A percentile compares a stretch with the other conserved stretches of the same genome.
phyloP scores from a whole-genome alignment of 441 rosid genomes.

The Geranium incanum region DNA sequence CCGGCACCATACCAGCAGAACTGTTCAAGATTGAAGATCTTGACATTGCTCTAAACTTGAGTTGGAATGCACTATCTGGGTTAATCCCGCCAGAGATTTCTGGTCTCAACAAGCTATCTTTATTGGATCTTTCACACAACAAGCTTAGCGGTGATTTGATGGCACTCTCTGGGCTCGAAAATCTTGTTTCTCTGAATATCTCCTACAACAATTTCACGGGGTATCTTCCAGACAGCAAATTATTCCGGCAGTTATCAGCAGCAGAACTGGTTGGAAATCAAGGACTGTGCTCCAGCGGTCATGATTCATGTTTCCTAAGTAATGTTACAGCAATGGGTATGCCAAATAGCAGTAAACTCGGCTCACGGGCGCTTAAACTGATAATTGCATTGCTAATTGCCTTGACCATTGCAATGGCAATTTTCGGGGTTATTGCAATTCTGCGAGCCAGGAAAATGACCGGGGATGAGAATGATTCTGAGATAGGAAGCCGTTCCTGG shows the following conservation, averaged over 20 bases:
- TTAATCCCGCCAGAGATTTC: slow-evolving; percentile 62
- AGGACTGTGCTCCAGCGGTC: slow-evolving; percentile 60
- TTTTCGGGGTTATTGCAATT: slow-evolving; percentile 68
- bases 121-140: slow-evolving; percentile 77
- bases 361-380: slow-evolving; percentile 52
- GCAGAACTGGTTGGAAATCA: slow-evolving; percentile 55
- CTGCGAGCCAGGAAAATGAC: slow-evolving; percentile 42
- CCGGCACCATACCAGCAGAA: slow-evolving; percentile 62
- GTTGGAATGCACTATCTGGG: slow-evolving; percentile 71
- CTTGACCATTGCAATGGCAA: slow-evolving; percentile 54
- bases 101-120: slow-evolving; percentile 74
- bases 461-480: slow-evolving; percentile 57
- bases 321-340: slow-evolving; percentile 23
- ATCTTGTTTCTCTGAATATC: slow-evolving; percentile 74
- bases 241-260: slow-evolving; percentile 56
- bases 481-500: slow-evolving; percentile 60
- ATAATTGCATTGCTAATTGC: slow-evolving; percentile 62
- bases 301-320: slow-evolving; percentile 54
- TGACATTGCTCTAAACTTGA: slow-evolving; percentile 85
- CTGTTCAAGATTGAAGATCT: slow-evolving; percentile 66
- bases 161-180: slow-evolving; percentile 55
- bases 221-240: slow-evolving; percentile 79
- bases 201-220: slow-evolving; percentile 83
- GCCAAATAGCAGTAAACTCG: slow-evolving; percentile 9
- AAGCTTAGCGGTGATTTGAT: slow-evolving; percentile 60